Percentiles rank a stretch among this genome's conserved stretches.
These are phyloP conservation scores for Coemansia sp. DNA, from an alignment of 192 early-diverging fungal genomes.

Conservation along the genomic window DNA sequence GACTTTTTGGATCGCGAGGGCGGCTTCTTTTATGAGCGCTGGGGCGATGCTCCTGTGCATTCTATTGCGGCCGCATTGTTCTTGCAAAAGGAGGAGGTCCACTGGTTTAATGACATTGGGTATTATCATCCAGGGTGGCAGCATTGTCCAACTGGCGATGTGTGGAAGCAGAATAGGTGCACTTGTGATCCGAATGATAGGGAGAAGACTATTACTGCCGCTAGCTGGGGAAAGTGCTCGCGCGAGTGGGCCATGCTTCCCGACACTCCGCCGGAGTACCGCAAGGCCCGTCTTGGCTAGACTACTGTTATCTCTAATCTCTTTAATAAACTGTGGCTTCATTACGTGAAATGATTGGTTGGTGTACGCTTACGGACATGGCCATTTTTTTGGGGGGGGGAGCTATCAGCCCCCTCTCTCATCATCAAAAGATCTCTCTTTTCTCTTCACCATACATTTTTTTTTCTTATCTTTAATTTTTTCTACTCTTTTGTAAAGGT, in stretches of 20 bases:
- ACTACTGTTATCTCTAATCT: conserved; percentile 13
- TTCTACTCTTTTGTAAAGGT: background rate
- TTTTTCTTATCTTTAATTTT: background rate
- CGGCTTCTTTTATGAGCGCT: conserved; percentile 89
- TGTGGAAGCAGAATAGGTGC: conserved; percentile 45
- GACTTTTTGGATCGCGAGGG: conserved; percentile 75
- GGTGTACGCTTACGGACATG: background rate
- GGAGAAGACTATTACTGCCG: conserved; percentile 44
- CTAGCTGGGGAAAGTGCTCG: conserved; percentile 56
- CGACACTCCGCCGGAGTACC: conserved; percentile 33
- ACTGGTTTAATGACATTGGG: conserved; percentile 76
- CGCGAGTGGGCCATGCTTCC: conserved; percentile 48
- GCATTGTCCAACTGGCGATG: conserved; percentile 53
- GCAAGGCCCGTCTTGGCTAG: conserved; percentile 26
- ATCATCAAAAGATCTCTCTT: background rate
- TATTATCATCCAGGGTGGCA: conserved; percentile 64
- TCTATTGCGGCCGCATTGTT: conserved; percentile 67
- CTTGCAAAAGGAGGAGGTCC: conserved; percentile 61
- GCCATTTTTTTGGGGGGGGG: background rate
- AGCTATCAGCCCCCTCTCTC: background rate
- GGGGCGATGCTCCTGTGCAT: conserved; percentile 70
- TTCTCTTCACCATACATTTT: background rate
- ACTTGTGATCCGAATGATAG: conserved; percentile 50
- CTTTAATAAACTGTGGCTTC: background rate
- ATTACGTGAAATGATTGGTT: background rate